Evolutionary conservation across 2,329 filamentous ascomycete species (phyloP).

Genomic region (Stagonosporopsis chrysanthemi): DNA sequence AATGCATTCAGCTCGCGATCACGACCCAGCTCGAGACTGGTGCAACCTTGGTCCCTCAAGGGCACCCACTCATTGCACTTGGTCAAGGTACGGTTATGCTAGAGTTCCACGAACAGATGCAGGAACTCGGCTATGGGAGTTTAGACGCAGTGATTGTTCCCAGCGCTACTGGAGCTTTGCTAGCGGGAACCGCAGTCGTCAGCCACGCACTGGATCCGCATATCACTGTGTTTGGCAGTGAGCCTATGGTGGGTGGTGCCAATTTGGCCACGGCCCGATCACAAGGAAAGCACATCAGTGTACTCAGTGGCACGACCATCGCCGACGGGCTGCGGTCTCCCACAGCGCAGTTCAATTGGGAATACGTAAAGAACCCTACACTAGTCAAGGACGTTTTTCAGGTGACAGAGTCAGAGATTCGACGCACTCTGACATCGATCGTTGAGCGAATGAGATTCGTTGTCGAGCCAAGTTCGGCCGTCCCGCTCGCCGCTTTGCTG

Average conservation of each 20-base stretch:
- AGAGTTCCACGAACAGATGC: slow-evolving; percentile 2
- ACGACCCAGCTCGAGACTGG: background rate
- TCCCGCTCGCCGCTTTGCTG: background rate
- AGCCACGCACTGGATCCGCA: slow-evolving; percentile 2
- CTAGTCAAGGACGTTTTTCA: background rate
- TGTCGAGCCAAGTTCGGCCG: slow-evolving; percentile 1
- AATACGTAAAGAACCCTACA: slow-evolving; percentile 1
- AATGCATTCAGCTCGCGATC: slow-evolving; percentile 2
- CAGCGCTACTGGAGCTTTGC: slow-evolving; percentile 2
- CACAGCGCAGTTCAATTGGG: slow-evolving; percentile 1
- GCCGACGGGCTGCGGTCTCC: slow-evolving; percentile 1
- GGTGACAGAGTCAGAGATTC: slow-evolving; percentile 1
- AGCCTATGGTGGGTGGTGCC: background rate
- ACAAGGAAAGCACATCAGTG: background rate
- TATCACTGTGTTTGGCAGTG: background rate
- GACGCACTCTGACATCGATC: background rate
- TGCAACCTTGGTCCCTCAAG: slow-evolving; percentile 3
- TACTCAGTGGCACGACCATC: slow-evolving; percentile 1
- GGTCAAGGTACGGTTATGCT: slow-evolving; percentile 2
- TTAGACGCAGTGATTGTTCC: slow-evolving; percentile 4
- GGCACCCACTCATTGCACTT: background rate
- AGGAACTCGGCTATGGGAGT: slow-evolving; percentile 1
- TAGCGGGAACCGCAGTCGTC: background rate
- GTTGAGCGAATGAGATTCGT: background rate
- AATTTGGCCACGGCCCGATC: slow-evolving; percentile 1